Conservation (phyloP, 2,329 filamentous ascomycete genomes). For the Hymenoscyphus scutula region DNA sequence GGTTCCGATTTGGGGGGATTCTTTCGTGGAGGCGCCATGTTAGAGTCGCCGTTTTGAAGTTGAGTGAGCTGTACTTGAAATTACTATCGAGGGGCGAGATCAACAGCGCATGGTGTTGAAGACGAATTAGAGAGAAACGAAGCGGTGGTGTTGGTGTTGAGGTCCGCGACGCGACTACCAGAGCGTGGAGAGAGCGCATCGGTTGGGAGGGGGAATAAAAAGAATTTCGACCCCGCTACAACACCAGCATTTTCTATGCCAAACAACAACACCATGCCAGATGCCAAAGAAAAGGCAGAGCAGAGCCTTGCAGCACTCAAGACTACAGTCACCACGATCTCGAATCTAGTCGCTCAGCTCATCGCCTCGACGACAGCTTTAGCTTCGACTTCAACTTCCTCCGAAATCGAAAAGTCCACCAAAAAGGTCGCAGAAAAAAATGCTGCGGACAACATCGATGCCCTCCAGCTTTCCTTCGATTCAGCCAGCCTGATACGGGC, state of each 20-base stretch:
- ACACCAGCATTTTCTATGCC: background rate
- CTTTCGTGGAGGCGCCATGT: slow-evolving; percentile 41
- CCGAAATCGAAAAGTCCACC: background rate
- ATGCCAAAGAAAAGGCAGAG: slow-evolving; percentile 19
- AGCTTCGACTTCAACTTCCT: background rate
- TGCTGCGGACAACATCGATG: slow-evolving; percentile 43
- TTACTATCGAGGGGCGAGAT: background rate
- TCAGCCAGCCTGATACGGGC: slow-evolving; percentile 72
- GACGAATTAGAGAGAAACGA: background rate
- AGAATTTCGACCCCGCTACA: slow-evolving; percentile 4
- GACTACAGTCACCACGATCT: slow-evolving; percentile 27
- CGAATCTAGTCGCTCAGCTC: slow-evolving; percentile 29
- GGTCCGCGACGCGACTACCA: background rate
- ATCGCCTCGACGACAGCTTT: background rate
- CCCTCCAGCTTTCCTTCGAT: slow-evolving; percentile 68
- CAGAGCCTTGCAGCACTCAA: slow-evolving; percentile 24
- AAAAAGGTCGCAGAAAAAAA: background rate
- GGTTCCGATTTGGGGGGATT: slow-evolving; percentile 45
- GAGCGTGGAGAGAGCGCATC: background rate
- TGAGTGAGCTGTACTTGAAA: background rate
- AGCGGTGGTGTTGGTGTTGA: background rate
- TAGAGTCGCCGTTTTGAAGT: background rate
- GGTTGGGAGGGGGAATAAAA: background rate
- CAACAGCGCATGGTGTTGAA: background rate
- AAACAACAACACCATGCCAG: slow-evolving; percentile 15